These are phyloP conservation scores for Botrytis tulipae DNA, from an alignment of 2,329 filamentous ascomycete genomes.

Conservation along the genomic window DNA sequence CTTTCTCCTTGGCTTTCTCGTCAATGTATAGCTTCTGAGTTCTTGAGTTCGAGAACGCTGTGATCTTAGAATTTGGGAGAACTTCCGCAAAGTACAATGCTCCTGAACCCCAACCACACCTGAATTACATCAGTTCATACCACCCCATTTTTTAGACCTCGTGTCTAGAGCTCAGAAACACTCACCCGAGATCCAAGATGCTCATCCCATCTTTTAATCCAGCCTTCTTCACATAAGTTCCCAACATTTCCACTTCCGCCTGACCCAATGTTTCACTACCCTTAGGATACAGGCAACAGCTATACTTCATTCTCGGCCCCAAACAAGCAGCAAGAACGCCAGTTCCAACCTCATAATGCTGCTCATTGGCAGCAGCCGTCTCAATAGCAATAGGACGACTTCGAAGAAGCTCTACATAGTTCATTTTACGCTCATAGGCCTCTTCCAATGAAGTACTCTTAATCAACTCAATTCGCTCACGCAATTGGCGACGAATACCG, in stretches of 20 bases:
- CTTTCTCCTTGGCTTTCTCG: conserved; percentile 52
- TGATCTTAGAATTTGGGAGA: conserved; percentile 60
- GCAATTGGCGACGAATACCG: conserved; percentile 65
- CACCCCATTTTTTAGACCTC: neutral
- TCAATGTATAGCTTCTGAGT: conserved; percentile 70
- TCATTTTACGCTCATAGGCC: conserved; percentile 59
- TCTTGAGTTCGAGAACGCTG: conserved; percentile 67
- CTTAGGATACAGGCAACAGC: conserved; percentile 62
- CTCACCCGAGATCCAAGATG: conserved; percentile 36
- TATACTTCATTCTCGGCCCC: conserved; percentile 72
- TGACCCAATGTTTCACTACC: conserved; percentile 61
- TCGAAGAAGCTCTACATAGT: conserved; percentile 59
- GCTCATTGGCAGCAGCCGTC: conserved; percentile 62
- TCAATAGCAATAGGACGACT: conserved; percentile 65
- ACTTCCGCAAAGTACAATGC: conserved; percentile 64
- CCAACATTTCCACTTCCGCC: conserved; percentile 66
- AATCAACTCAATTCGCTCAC: conserved; percentile 57
- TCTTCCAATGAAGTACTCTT: conserved; percentile 51
- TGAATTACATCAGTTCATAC: conserved; percentile 35
- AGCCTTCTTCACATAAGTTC: conserved; percentile 60
- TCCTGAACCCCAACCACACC: conserved; percentile 68
- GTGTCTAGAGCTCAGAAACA: conserved; percentile 13
- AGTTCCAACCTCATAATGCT: conserved; percentile 72
- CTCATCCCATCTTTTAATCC: conserved; percentile 38
- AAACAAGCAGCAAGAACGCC: conserved; percentile 60